Evolutionary conservation across 2,329 filamentous ascomycete genomes (phyloP).

Genomic region (Trichoderma arundinaceum): DNA sequence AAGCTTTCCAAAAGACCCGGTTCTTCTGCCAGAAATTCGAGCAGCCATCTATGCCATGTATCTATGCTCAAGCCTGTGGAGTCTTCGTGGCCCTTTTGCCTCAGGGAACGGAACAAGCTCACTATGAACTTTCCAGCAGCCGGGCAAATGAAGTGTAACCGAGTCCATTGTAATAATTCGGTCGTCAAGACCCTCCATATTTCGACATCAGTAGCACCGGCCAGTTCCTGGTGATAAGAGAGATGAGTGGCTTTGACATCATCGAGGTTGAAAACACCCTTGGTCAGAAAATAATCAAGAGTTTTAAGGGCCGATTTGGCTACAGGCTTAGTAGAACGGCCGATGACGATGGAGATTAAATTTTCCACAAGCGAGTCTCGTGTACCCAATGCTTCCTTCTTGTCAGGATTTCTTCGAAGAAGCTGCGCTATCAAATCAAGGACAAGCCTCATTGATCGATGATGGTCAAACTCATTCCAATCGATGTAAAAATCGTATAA

Average conservation of each 20-base stretch:
- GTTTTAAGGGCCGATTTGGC: constrained; percentile 73
- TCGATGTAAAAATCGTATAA: constrained; percentile 69
- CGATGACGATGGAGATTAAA: constrained; percentile 64
- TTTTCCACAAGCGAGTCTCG: constrained; percentile 56
- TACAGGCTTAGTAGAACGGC: constrained; percentile 65
- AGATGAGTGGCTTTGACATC: constrained; percentile 54
- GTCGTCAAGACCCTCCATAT: constrained; percentile 59
- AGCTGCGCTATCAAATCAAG: constrained; percentile 62
- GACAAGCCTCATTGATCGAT: constrained; percentile 67
- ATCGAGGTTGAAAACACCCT: constrained; percentile 58
- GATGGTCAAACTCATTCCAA: constrained; percentile 70
- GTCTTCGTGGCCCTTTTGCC: constrained; percentile 40
- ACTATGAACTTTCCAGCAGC: constrained; percentile 66
- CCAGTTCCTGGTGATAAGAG: constrained; percentile 42
- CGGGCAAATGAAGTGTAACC: constrained; percentile 62
- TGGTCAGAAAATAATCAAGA: constrained; percentile 68
- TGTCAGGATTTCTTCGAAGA: constrained; percentile 56
- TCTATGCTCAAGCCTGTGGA: constrained; percentile 44
- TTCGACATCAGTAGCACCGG: constrained; percentile 32
- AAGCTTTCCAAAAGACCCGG: constrained; percentile 63
- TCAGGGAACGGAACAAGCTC: constrained; percentile 58
- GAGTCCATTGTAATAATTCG: constrained; percentile 61
- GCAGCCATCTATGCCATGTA: constrained; percentile 63
- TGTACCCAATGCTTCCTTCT: constrained; percentile 45
- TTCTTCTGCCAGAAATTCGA: constrained; percentile 55